Conservation (phyloP, 148 eudicot genomes). For the Amaranthus cruentus region DNA sequence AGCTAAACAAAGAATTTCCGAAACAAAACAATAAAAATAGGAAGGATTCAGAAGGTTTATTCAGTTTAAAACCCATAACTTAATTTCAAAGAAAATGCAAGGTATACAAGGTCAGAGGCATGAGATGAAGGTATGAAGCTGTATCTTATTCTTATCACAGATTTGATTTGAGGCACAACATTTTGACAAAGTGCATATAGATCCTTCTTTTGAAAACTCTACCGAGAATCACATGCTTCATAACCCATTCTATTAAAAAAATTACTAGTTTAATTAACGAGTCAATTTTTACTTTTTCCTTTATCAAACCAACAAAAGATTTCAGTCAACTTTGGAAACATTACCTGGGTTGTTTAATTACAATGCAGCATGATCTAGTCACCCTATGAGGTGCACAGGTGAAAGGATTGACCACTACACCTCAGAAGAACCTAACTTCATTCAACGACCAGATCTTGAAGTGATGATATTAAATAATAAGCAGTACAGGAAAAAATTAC, state of each 20-base stretch:
- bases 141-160: background rate
- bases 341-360: background rate
- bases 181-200: background rate
- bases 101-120: background rate
- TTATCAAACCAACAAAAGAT: background rate
- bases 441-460: background rate
- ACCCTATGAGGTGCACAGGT: background rate
- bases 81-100: background rate
- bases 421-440: background rate
- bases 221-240: background rate
- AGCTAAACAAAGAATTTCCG: background rate
- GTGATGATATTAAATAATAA: background rate
- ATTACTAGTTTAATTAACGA: background rate
- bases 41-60: background rate
- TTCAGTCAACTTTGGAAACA: background rate
- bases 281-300: background rate
- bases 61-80: background rate
- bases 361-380: background rate
- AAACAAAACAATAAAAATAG: background rate
- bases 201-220: background rate
- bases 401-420: background rate
- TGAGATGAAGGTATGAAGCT: background rate
- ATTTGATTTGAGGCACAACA: conserved; percentile 2
- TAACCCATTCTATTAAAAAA: background rate
- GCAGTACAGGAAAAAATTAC: background rate